Evolutionary conservation across 345 rosid genomes (phyloP).

Genomic region (Acer yangbiense): DNA sequence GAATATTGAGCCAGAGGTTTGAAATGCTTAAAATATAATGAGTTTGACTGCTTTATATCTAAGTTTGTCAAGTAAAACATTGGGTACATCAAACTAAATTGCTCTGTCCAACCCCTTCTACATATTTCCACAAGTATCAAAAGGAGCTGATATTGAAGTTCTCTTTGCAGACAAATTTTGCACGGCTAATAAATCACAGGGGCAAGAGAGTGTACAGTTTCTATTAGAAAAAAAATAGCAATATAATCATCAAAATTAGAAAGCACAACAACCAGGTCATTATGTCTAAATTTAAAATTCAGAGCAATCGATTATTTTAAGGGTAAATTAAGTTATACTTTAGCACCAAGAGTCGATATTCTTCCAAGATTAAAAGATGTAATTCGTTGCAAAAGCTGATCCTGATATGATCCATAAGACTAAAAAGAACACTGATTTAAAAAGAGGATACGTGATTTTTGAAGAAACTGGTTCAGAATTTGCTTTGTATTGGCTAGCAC

Average conservation of each 20-base stretch:
- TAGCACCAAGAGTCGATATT: not conserved
- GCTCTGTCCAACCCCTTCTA: not conserved
- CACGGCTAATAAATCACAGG: not conserved
- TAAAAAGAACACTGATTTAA: not conserved
- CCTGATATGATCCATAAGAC: not conserved
- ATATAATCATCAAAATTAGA: not conserved
- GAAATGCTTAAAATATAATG: conserved; percentile 81
- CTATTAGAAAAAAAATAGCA: not conserved
- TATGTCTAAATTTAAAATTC: conserved; percentile 2
- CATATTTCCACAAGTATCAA: conserved; percentile 6
- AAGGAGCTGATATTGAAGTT: not conserved
- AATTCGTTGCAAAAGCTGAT: not conserved
- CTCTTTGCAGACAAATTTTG: conserved; percentile 1
- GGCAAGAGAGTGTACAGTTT: not conserved
- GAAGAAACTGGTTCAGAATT: conserved; percentile 87
- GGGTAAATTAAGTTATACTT: not conserved
- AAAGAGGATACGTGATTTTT: conserved; percentile 80
- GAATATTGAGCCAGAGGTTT: conserved; percentile 60
- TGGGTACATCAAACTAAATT: conserved; percentile 9
- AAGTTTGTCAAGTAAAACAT: conserved; percentile 52
- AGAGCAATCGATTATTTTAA: not conserved
- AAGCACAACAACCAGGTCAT: not conserved
- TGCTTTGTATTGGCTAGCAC: conserved; percentile 91
- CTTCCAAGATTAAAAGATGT: not conserved
- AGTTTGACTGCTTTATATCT: conserved; percentile 77